Evolutionary conservation across 1,284 basidiomycete species (phyloP).

Genomic region (Irpex sp.): DNA sequence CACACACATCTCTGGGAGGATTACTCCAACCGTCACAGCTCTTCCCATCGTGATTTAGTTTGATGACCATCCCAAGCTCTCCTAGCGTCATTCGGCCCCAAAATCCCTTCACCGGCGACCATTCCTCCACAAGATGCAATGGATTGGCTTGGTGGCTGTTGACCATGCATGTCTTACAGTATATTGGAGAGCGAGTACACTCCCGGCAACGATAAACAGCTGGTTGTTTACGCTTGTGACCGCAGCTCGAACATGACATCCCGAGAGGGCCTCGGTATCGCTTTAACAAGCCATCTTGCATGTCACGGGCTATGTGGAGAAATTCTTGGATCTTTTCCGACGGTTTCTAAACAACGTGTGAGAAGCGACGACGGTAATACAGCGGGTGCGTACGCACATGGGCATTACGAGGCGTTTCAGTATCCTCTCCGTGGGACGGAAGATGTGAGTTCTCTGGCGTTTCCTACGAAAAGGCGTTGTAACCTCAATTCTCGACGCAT

Average conservation of each 20-base stretch:
- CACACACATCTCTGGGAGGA: background rate
- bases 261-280: background rate
- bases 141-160: constrained; percentile 2
- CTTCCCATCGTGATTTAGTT: constrained; percentile 6
- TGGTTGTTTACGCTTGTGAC: background rate
- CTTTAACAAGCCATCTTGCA: background rate
- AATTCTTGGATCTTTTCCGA: constrained; percentile 2
- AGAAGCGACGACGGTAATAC: background rate
- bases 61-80: constrained; percentile 4
- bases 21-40: background rate
- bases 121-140: constrained; percentile 9
- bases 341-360: constrained; percentile 1
- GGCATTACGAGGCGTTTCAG: too few relatives aligned
- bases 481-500: too few relatives aligned
- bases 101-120: constrained; percentile 1
- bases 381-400: too few relatives aligned
- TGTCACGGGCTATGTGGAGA: background rate
- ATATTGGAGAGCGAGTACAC: background rate
- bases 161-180: constrained; percentile 4
- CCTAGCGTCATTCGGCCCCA: constrained; percentile 2
- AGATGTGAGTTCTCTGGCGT: too few relatives aligned
- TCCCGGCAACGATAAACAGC: constrained; percentile 6
- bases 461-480: too few relatives aligned
- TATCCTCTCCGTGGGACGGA: too few relatives aligned
- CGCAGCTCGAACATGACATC: background rate